Evolutionary conservation across 805 yeast species (phyloP), one percentile per base, ranked within the genome.

Genomic region (Lipomyces yamanashiensis): DNA sequence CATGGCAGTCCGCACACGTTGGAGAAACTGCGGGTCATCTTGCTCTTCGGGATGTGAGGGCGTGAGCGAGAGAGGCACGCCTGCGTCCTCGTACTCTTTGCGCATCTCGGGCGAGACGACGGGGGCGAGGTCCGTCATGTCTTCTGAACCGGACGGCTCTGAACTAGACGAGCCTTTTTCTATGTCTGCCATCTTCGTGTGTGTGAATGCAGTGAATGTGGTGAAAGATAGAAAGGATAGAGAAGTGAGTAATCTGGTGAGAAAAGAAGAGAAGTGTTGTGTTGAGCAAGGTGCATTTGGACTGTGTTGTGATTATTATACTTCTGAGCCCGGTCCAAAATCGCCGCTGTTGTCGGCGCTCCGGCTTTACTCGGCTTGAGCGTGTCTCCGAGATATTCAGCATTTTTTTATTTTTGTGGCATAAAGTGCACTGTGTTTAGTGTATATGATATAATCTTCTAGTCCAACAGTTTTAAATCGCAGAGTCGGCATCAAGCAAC

Each of bases 1-100:
- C 9, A 34, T 45, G 37, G 62, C 66, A 21, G 67, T 47, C 47
- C 39, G 49, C 28, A 63, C 57, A 19, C 67, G 61, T 45, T 58
- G 54, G 34, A 62, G 62, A 49, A 59, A 19, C 10, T 19, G 48
- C 28, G 61, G 51, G 52, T 61, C 65, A 36, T 56, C 59, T n/a
- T 13, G 44, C 21, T 40, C 43, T 28, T 54, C 52, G 2, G 48
- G 41, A 6, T 51, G 62, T 39, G 62, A 59, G 48, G 36, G 44
- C 17, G 64, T 19, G 36, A 61, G 17, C 17, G 57, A 10, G 40
- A 59, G 61, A 23, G 61, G 60, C 41, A 59, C 36, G 36, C 66
- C 66, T 5, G 63, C 60, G n/a, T 50, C 60, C 13, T 49, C 56
- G 53, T 54, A 63, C 39, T 50, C 54, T 36, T 43, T 44, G 41